Evolutionary conservation across 2,329 filamentous ascomycete species (phyloP).

Genomic region (Neoascochyta sp.): DNA sequence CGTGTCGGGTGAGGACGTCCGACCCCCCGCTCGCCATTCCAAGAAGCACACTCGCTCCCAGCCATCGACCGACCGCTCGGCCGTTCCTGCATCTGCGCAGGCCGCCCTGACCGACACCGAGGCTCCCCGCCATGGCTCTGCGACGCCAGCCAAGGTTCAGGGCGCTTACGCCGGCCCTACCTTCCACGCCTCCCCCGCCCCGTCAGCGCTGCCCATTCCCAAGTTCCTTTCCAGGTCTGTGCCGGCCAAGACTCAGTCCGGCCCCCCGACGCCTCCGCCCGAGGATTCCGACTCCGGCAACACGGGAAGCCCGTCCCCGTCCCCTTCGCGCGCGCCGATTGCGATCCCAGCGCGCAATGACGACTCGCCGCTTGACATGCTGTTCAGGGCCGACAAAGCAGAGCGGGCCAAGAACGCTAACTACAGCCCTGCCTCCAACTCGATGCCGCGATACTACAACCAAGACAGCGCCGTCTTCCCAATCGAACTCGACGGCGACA

Average conservation of each 20-base stretch:
- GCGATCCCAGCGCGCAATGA: constrained; percentile 45
- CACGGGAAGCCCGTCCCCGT: constrained; percentile 42
- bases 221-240: constrained; percentile 79
- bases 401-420: constrained; percentile 63
- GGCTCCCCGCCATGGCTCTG: constrained; percentile 15
- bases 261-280: constrained; percentile 50
- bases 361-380: constrained; percentile 79
- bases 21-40: constrained; percentile 18
- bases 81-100: constrained; percentile 15
- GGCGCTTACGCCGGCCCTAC: constrained; percentile 83
- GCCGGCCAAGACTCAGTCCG: constrained; percentile 49
- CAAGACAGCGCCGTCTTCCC: constrained; percentile 58
- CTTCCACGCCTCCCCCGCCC: constrained; percentile 91
- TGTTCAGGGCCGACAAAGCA: constrained; percentile 83
- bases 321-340: constrained; percentile 50
- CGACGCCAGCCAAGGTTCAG: constrained; percentile 35
- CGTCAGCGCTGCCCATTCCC: constrained; percentile 84
- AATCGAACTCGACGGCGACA: constrained; percentile 59
- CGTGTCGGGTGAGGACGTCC: constrained; percentile 29
- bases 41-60: constrained; percentile 34
- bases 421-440: constrained; percentile 33
- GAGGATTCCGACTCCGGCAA: constrained; percentile 41
- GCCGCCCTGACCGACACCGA: constrained; percentile 31
- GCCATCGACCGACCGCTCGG: constrained; percentile 26
- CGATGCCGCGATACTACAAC: constrained; percentile 35